Conservation (phyloP, 2,329 filamentous ascomycete genomes). For the Piedraia hortae region DNA sequence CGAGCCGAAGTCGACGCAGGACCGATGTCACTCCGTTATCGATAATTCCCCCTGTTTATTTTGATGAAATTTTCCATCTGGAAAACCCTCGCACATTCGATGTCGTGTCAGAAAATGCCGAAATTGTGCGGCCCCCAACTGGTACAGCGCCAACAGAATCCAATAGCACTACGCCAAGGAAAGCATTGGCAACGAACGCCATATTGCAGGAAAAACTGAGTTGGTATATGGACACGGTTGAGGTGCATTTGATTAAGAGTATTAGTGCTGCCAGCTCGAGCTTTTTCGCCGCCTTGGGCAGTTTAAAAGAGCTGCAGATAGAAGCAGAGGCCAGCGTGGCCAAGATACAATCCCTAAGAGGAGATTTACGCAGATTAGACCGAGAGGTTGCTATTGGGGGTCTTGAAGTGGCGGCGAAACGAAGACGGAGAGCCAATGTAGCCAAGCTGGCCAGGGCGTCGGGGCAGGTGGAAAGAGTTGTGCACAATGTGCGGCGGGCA, state of each 20-base stretch:
- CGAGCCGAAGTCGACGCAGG: constrained; percentile 26
- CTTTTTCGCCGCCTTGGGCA: constrained; percentile 84
- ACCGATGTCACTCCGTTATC: constrained; percentile 65
- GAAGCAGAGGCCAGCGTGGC: constrained; percentile 79
- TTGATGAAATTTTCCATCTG: constrained; percentile 79
- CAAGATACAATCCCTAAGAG: constrained; percentile 53
- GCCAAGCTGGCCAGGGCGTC: constrained; percentile 59
- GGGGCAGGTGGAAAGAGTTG: constrained; percentile 52
- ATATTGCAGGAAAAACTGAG: constrained; percentile 95
- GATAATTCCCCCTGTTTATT: constrained; percentile 80
- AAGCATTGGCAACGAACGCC: constrained; percentile 80
- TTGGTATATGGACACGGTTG: constrained; percentile 99
- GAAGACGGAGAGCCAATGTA: constrained; percentile 58
- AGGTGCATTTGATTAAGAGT: constrained; percentile 85
- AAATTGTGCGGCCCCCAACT: constrained; percentile 52
- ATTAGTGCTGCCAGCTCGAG: constrained; percentile 89
- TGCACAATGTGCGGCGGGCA: constrained; percentile 45
- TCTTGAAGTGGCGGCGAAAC: constrained; percentile 59
- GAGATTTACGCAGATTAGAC: constrained; percentile 57
- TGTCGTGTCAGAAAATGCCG: constrained; percentile 81
- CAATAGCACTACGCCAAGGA: constrained; percentile 35
- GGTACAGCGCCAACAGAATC: constrained; percentile 14
- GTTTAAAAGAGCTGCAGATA: constrained; percentile 65
- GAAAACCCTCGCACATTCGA: constrained; percentile 94
- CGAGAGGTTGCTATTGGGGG: constrained; percentile 66